Percentiles rank a stretch among this genome's conserved stretches.
phyloP scores from a whole-genome alignment of 192 early-diverging fungal genomes.

The Phlyctochytrium planicorne region DNA sequence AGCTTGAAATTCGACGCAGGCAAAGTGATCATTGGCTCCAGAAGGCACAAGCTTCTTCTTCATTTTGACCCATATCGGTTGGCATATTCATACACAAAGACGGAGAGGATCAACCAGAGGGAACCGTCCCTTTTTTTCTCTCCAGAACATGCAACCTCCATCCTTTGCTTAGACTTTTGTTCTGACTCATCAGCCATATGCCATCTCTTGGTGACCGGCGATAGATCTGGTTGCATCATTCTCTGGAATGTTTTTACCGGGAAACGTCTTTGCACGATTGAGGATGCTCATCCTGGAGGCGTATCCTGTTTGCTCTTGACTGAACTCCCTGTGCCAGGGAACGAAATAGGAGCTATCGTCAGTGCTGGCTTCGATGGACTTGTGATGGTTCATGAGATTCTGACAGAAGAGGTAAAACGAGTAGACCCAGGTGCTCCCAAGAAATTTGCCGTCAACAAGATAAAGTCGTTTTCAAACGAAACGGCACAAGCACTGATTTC shows the following conservation, averaged over 20 bases:
- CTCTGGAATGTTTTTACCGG: constrained; percentile 46
- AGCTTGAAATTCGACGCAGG: constrained; percentile 34
- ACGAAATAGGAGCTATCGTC: constrained; percentile 6
- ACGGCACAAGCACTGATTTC: no score
- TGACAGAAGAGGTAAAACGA: no score
- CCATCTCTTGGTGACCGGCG: constrained; percentile 31
- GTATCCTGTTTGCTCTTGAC: constrained; percentile 27
- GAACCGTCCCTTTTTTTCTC: constrained; percentile 4
- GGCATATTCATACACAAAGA: no score
- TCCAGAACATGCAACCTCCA: background rate
- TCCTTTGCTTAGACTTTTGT: background rate
- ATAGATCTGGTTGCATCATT: constrained; percentile 25
- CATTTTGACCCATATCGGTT: no score
- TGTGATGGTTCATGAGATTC: constrained; percentile 22
- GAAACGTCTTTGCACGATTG: constrained; percentile 12
- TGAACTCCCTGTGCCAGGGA: constrained; percentile 7
- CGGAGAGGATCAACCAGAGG: no score
- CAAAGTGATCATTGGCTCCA: constrained; percentile 30
- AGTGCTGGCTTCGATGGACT: constrained; percentile 31
- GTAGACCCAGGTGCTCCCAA: no score
- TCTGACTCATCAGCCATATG: background rate
- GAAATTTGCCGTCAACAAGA: no score
- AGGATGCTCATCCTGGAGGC: constrained; percentile 33
- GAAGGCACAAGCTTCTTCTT: constrained; percentile 28
- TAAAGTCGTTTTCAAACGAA: no score